Evolutionary conservation across 305 asterid genomes (phyloP).

Genomic region (Lippia alba): DNA sequence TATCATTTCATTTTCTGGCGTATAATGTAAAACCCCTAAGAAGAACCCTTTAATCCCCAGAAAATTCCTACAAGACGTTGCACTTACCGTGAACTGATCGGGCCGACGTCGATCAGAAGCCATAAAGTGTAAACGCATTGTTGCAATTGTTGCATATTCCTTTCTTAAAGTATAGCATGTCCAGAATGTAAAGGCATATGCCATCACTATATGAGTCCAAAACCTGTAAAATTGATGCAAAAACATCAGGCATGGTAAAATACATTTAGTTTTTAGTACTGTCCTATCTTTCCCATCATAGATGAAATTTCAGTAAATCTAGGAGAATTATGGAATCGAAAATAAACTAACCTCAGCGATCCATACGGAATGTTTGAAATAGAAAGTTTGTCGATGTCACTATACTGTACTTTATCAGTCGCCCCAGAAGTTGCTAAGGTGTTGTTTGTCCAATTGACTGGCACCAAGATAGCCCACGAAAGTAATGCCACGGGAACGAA

Average conservation of each 20-base stretch:
- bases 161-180: slow-evolving; percentile 71
- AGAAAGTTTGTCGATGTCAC: slow-evolving; percentile 86
- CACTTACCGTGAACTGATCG: slow-evolving; percentile 87
- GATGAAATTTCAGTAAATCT: neutral
- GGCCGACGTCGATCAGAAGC: slow-evolving; percentile 89
- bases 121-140: slow-evolving; percentile 82
- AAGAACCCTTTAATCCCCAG: neutral
- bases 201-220: slow-evolving; percentile 88
- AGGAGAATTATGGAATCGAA: neutral
- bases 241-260: neutral
- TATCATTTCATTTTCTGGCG: neutral
- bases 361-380: slow-evolving; percentile 76
- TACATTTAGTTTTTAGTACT: neutral
- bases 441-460: slow-evolving; percentile 90
- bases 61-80: slow-evolving; percentile 26
- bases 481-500: slow-evolving; percentile 80
- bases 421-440: slow-evolving; percentile 57
- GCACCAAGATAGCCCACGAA: slow-evolving; percentile 81
- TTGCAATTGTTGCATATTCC: slow-evolving; percentile 67
- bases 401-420: slow-evolving; percentile 48
- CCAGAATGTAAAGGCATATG: slow-evolving; percentile 89
- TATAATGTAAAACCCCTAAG: too few species aligned
- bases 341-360: slow-evolving; percentile 64
- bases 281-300: neutral
- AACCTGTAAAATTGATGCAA: slow-evolving; percentile 58